phyloP scores from a whole-genome alignment of 306 rosid species.

The Vigna nakashimae region DNA sequence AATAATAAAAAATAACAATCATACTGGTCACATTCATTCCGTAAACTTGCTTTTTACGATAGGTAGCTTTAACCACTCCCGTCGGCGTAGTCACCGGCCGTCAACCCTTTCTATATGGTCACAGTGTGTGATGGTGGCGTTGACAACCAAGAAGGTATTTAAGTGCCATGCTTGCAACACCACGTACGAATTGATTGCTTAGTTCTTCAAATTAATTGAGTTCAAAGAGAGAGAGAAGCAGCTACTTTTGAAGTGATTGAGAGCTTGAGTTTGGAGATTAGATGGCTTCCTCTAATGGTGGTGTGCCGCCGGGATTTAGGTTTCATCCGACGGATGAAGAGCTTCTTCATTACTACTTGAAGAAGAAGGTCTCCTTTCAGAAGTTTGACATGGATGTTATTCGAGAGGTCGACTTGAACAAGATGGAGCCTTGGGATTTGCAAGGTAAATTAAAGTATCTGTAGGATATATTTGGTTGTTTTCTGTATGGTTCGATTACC shows the following conservation, averaged over 20 bases:
- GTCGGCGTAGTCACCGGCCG: constrained; percentile 98
- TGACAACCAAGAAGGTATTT: constrained; percentile 61
- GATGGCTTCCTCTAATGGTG: constrained; percentile 82
- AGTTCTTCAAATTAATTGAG: constrained; percentile 15
- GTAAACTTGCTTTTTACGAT: constrained; percentile 73
- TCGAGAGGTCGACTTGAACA: constrained; percentile 95
- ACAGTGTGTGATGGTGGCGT: constrained; percentile 51
- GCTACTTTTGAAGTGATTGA: constrained; percentile 25
- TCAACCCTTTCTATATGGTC: constrained; percentile 66
- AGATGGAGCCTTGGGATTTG: constrained; percentile 98
- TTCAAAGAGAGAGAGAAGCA: not conserved
- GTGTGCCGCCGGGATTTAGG: constrained; percentile 96
- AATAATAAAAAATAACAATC: constrained; percentile 34
- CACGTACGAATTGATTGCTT: constrained; percentile 44
- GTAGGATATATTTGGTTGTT: too few relatives aligned
- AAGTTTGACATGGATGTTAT: constrained; percentile 97
- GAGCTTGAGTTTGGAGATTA: constrained; percentile 22
- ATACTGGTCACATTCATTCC: constrained; percentile 55
- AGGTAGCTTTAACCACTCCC: constrained; percentile 82
- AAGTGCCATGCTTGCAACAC: constrained; percentile 45
- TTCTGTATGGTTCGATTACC: not conserved
- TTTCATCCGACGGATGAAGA: constrained; percentile 98
- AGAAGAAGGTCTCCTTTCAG: constrained; percentile 85
- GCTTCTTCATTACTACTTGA: constrained; percentile 86
- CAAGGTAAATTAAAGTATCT: constrained; percentile 64